phyloP scores from a whole-genome alignment of 1,284 basidiomycete genomes.

The Coniferiporia sulphurascens region DNA sequence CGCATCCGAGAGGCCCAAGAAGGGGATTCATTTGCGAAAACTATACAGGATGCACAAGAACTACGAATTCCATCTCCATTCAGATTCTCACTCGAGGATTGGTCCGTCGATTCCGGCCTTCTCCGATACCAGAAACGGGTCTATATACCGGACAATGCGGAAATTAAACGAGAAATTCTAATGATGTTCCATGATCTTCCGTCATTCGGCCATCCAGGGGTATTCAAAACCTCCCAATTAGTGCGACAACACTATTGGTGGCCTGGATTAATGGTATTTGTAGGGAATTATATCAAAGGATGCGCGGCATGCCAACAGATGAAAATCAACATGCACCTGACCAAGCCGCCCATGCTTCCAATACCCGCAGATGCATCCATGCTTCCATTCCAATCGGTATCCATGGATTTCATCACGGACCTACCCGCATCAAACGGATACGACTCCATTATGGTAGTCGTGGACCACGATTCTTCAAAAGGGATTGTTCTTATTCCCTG shows the following conservation, averaged over 20 bases:
- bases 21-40: no score
- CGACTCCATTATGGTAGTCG: background rate
- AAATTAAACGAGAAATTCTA: constrained; percentile 24
- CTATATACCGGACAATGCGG: constrained; percentile 23
- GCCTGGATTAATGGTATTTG: constrained; percentile 31
- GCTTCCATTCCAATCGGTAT: constrained; percentile 21
- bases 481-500: background rate
- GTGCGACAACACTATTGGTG: constrained; percentile 39
- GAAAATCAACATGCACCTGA: constrained; percentile 26
- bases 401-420: constrained; percentile 34
- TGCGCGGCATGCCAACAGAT: constrained; percentile 36
- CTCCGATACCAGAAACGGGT: constrained; percentile 18
- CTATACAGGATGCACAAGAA: background rate
- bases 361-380: background rate
- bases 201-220: constrained; percentile 37
- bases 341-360: constrained; percentile 5
- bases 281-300: constrained; percentile 31
- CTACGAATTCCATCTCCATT: background rate
- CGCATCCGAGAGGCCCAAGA: no score
- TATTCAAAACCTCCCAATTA: constrained; percentile 32
- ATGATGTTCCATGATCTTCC: constrained; percentile 28
- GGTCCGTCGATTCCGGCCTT: constrained; percentile 16
- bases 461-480: background rate
- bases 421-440: background rate
- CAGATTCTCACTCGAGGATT: constrained; percentile 8